A percentile compares a stretch with the other conserved stretches of the same genome.
Evolutionary conservation across 116 monocot species (phyloP).

Genomic region (Cymodocea nodosa): DNA sequence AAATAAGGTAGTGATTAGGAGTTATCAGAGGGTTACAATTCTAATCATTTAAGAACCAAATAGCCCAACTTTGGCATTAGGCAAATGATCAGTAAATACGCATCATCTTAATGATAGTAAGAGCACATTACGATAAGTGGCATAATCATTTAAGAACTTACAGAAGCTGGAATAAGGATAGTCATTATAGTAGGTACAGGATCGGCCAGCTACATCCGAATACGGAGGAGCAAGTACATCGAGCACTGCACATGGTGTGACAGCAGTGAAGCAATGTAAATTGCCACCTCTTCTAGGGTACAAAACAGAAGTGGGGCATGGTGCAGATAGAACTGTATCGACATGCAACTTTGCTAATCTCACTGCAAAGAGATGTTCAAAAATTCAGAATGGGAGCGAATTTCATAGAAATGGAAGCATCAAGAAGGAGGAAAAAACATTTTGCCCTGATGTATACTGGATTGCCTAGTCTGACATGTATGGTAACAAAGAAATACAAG

Average conservation of each 20-base stretch:
- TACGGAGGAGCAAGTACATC: slow-evolving; percentile 91
- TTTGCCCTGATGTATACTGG: no score
- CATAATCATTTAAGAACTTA: slow-evolving; percentile 27
- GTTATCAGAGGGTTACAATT: neutral
- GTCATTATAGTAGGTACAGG: slow-evolving; percentile 81
- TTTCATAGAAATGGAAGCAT: no score
- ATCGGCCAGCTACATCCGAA: slow-evolving; percentile 51
- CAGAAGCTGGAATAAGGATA: slow-evolving; percentile 75
- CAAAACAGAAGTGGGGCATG: slow-evolving; percentile 67
- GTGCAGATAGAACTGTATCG: slow-evolving; percentile 58
- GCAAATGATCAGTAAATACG: neutral
- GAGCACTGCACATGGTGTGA: slow-evolving; percentile 79
- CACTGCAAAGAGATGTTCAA: slow-evolving; percentile 30
- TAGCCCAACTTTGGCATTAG: no score
- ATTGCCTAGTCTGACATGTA: no score
- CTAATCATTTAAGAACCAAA: neutral
- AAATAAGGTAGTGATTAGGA: neutral
- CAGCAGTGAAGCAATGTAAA: slow-evolving; percentile 91
- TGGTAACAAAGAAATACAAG: no score
- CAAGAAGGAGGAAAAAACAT: no score
- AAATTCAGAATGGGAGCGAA: no score
- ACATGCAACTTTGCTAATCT: slow-evolving; percentile 54
- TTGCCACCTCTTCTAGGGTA: slow-evolving; percentile 88
- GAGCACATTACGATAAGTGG: neutral
- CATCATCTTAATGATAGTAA: neutral